Percentiles rank a stretch among this genome's conserved stretches.
These are phyloP conservation scores for Penicillium expansum DNA, from an alignment of 2,329 filamentous ascomycete genomes.

Conservation along the genomic window DNA sequence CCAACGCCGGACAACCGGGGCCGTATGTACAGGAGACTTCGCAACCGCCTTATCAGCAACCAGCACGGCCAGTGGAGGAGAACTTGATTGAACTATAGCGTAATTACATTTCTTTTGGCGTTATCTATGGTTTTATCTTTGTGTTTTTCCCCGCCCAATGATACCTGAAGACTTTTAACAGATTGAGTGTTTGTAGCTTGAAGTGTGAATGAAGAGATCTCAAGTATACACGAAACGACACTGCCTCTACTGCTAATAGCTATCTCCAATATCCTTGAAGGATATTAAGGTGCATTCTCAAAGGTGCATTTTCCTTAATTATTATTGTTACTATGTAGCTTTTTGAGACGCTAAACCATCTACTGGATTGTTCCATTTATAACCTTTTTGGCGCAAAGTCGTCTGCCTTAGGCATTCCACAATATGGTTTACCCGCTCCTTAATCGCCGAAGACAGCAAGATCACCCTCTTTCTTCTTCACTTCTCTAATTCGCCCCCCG, in stretches of 20 bases:
- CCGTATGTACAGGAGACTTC: slow-evolving; percentile 17
- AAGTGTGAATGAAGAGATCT: background rate
- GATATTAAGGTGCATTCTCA: background rate
- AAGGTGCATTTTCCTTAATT: background rate
- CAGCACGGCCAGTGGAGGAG: slow-evolving; percentile 22
- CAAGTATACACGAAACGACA: background rate
- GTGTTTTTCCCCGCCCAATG: slow-evolving; percentile 12
- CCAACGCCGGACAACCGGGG: slow-evolving; percentile 19
- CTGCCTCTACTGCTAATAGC: background rate
- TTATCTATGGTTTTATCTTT: slow-evolving; percentile 5
- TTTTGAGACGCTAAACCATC: background rate
- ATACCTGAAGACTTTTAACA: slow-evolving; percentile 22
- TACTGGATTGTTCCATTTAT: background rate
- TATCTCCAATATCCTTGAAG: background rate
- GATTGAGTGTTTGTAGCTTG: slow-evolving; percentile 13
- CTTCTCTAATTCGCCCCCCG: slow-evolving; percentile 1
- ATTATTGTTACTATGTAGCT: background rate
- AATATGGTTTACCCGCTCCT: slow-evolving; percentile 13
- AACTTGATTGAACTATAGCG: slow-evolving; percentile 27
- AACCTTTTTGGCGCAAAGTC: background rate
- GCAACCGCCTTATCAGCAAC: slow-evolving; percentile 18
- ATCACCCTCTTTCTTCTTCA: slow-evolving; percentile 11
- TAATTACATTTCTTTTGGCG: slow-evolving; percentile 8
- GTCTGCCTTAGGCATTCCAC: background rate
- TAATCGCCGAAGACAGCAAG: slow-evolving; percentile 20